Percentiles rank a stretch among this genome's conserved stretches.
These are phyloP conservation scores for Canariomyces notabilis DNA, from an alignment of 2,329 filamentous ascomycete genomes.

Conservation along the genomic window DNA sequence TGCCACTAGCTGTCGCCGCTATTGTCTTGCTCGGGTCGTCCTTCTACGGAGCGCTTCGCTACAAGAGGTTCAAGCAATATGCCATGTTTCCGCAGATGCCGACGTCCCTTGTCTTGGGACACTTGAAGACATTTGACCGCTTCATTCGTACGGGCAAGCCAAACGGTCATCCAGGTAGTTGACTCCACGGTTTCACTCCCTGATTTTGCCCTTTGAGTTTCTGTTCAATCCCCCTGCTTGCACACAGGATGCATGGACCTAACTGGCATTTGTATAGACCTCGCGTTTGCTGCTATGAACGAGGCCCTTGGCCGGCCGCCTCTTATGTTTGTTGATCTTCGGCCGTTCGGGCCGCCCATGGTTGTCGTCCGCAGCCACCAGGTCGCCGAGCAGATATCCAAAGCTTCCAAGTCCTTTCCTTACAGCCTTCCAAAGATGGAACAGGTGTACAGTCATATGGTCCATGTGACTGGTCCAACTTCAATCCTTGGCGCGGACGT, in stretches of 20 bases:
- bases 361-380: slow-evolving; percentile 29
- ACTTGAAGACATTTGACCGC: slow-evolving; percentile 3
- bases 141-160: background rate
- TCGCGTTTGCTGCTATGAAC: slow-evolving; percentile 25
- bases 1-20: too few species aligned
- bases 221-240: background rate
- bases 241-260: background rate
- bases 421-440: slow-evolving; percentile 28
- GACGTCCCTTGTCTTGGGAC: slow-evolving; percentile 11
- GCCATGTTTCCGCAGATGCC: slow-evolving; percentile 10
- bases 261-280: slow-evolving; percentile 11
- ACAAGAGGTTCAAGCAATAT: slow-evolving; percentile 11
- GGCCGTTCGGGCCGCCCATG: slow-evolving; percentile 29
- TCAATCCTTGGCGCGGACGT: slow-evolving; percentile 20
- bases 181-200: too few species aligned
- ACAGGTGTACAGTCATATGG: slow-evolving; percentile 18
- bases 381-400: slow-evolving; percentile 33
- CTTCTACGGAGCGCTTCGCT: slow-evolving; percentile 9
- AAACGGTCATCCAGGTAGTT: slow-evolving; percentile 2
- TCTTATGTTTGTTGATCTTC: slow-evolving; percentile 29
- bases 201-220: background rate
- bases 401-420: slow-evolving; percentile 26
- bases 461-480: slow-evolving; percentile 19
- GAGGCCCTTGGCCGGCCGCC: slow-evolving; percentile 28
- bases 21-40: too few species aligned